Conservation (phyloP, 2,329 filamentous ascomycete species). For the Aspergillus puulaauensis region DNA sequence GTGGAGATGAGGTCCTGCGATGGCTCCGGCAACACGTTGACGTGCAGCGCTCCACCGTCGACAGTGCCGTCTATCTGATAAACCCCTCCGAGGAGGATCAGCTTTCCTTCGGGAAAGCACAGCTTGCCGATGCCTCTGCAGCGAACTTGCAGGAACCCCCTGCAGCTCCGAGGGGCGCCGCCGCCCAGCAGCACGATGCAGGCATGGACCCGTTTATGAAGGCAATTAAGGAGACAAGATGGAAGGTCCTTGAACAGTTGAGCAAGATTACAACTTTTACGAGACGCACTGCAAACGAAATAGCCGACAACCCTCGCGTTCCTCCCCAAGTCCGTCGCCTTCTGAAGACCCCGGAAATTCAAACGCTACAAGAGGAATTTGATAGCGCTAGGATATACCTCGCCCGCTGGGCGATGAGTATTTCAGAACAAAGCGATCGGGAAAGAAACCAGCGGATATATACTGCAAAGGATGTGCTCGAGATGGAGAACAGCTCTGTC, state of each 20-base stretch:
- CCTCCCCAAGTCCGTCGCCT: slow-evolving; percentile 84
- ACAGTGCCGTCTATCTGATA: slow-evolving; percentile 87
- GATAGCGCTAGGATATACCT: slow-evolving; percentile 94
- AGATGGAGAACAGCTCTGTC: slow-evolving; percentile 90
- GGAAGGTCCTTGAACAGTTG: slow-evolving; percentile 95
- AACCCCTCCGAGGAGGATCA: slow-evolving; percentile 85
- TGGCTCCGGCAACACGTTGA: slow-evolving; percentile 85
- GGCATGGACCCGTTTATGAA: slow-evolving; percentile 92
- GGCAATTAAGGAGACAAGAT: slow-evolving; percentile 89
- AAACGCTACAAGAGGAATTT: slow-evolving; percentile 94
- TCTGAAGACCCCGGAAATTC: slow-evolving; percentile 88
- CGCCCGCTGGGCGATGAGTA: slow-evolving; percentile 97
- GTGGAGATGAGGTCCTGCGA: slow-evolving; percentile 87
- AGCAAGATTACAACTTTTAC: slow-evolving; percentile 98
- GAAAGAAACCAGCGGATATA: slow-evolving; percentile 85
- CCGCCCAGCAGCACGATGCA: slow-evolving; percentile 55
- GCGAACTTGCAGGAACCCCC: slow-evolving; percentile 35
- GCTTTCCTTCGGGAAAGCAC: slow-evolving; percentile 66
- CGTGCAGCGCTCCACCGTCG: slow-evolving; percentile 79
- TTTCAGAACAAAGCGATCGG: slow-evolving; percentile 91
- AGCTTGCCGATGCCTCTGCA: slow-evolving; percentile 44
- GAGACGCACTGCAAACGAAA: slow-evolving; percentile 82
- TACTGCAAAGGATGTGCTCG: slow-evolving; percentile 88
- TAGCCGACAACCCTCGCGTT: slow-evolving; percentile 85
- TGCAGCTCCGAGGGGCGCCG: slow-evolving; percentile 33